A percentile compares a stretch with the other conserved stretches of the same genome.
Evolutionary conservation across 2,329 filamentous ascomycete genomes (phyloP).

Genomic region (Leptographium procerum): DNA sequence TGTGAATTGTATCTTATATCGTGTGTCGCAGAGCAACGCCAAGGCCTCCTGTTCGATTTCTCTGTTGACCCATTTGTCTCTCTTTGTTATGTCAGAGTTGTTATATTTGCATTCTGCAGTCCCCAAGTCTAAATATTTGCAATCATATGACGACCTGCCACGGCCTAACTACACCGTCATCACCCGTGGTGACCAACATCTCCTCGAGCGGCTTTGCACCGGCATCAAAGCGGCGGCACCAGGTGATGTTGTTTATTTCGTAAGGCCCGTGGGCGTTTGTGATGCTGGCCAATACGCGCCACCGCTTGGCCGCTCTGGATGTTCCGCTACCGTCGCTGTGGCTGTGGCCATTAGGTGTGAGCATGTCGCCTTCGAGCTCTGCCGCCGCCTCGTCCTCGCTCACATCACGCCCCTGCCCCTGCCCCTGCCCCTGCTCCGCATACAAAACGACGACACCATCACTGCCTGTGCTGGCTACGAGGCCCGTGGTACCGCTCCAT

Average conservation of each 20-base stretch:
- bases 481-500: slow-evolving; percentile 69
- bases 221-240: slow-evolving; percentile 69
- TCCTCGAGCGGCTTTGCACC: slow-evolving; percentile 55
- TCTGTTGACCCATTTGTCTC: too few relatives aligned
- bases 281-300: slow-evolving; percentile 59
- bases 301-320: slow-evolving; percentile 29
- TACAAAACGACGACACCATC: slow-evolving; percentile 78
- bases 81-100: too few relatives aligned
- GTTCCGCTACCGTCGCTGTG: slow-evolving; percentile 19
- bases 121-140: neutral
- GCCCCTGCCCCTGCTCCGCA: slow-evolving; percentile 35
- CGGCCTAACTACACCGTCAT: slow-evolving; percentile 77
- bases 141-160: slow-evolving; percentile 45
- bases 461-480: slow-evolving; percentile 79
- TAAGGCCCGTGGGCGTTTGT: slow-evolving; percentile 79
- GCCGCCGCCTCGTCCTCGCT: slow-evolving; percentile 7
- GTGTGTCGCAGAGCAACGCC: too few relatives aligned
- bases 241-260: slow-evolving; percentile 85
- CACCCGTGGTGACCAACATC: slow-evolving; percentile 80
- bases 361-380: slow-evolving; percentile 9
- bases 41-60: too few relatives aligned
- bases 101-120: neutral
- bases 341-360: slow-evolving; percentile 5
- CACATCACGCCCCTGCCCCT: neutral
- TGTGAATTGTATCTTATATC: too few relatives aligned